Base-by-base conservation (phyloP, 2,329 filamentous ascomycete genomes). In the Emmonsiellopsis sp. region DNA sequence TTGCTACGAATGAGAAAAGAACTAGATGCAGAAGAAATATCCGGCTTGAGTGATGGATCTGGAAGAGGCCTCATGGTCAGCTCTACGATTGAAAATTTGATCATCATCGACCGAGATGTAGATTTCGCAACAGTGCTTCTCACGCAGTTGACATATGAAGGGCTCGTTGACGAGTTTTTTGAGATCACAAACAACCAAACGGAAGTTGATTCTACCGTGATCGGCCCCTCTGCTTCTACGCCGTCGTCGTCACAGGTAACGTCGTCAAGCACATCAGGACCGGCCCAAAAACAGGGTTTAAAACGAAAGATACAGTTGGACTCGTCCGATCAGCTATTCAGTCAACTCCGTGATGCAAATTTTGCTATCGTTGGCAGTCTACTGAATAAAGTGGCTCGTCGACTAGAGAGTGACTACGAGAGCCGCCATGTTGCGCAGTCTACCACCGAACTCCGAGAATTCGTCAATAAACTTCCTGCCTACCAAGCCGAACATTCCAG, bases 71-170 rank as follows among this genome's bases (percentile, higher is more conserved):
- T 95, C 31, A 85, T 88, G 9, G 92, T 93, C 10, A 97, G 93
- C 68, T 86, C 86, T 9, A 85, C 84, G 6, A 87, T 90, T 47
- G 93, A 98, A 68, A 95, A 86, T 64, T 76, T 96, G 55, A 91
- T 98, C 62, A 87, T 98, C 56, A 90, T 98, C 53, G 93, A 98
- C 69, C 87, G 93, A 49, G 91, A 96, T 66, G 86, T 95, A 53
- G 93, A 98, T 68, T 90, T 93, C 63, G 88, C 92, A 13, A 96
- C 93, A 1, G 86, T 87, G 0, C 78, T 98, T 13, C 83, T 98
- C 52, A 97, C 92, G 0, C 93, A 98, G 67, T 75, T 98, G 57
- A 98, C 93, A 1, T 98, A 98, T 64, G 92, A 98, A 71, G 93
- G 93, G 3, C 77, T 98, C 31, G 86, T 98, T 52, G 94, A 98